Conservation (phyloP, 2,329 filamentous ascomycete species). For the Aspergillus ruber region DNA sequence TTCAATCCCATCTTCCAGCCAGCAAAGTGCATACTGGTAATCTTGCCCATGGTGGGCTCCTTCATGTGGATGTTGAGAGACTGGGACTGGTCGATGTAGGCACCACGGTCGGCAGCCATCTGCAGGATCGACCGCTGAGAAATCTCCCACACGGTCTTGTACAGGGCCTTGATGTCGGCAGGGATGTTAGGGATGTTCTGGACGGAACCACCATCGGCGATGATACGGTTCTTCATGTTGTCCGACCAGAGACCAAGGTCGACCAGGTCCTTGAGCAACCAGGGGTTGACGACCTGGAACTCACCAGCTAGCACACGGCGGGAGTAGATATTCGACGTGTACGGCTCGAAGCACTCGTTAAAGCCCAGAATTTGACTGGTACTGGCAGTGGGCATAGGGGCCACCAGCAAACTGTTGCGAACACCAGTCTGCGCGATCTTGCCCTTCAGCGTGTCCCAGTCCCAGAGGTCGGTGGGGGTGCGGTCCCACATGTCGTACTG, state of each 20-base stretch:
- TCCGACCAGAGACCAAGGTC: conserved; percentile 98
- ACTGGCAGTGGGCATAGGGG: conserved; percentile 95
- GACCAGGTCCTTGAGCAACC: conserved; percentile 95
- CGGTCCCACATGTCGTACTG: conserved; percentile 99
- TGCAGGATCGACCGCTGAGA: conserved; percentile 91
- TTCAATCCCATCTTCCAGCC: conserved; percentile 99
- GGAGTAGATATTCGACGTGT: conserved; percentile 99
- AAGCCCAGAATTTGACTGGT: conserved; percentile 97
- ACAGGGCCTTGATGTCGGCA: conserved; percentile 87
- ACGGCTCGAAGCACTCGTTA: conserved; percentile 99
- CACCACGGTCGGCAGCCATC: conserved; percentile 97
- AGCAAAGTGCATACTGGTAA: conserved; percentile 98
- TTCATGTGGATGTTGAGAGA: conserved; percentile 99
- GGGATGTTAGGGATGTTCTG: conserved; percentile 97
- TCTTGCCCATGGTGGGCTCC: conserved; percentile 99
- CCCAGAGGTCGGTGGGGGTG: conserved; percentile 89
- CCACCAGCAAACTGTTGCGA: conserved; percentile 90
- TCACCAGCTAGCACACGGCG: conserved; percentile 95
- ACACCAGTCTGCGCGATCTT: conserved; percentile 89
- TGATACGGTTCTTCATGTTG: conserved; percentile 99
- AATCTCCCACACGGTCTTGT: conserved; percentile 99
- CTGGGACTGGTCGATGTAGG: conserved; percentile 98
- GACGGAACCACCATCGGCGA: conserved; percentile 89
- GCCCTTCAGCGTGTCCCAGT: conserved; percentile 83
- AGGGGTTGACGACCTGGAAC: conserved; percentile 99